phyloP scores from a whole-genome alignment of 176 grass and related monocot genomes.

The Eragrostis nindensis region DNA sequence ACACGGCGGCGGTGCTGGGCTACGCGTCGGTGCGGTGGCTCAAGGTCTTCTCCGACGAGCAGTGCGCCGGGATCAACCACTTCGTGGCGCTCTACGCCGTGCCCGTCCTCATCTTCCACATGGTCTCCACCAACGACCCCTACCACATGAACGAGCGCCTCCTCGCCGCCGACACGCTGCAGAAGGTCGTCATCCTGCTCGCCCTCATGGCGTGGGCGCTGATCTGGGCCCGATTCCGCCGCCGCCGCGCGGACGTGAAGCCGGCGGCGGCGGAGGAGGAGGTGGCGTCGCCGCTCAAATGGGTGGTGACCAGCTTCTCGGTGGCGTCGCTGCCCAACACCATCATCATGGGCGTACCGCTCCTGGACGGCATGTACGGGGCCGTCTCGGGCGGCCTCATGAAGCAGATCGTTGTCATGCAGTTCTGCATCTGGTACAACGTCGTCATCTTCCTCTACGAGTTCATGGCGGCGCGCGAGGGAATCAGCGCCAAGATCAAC shows the following conservation, averaged over 20 bases:
- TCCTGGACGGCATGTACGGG: constrained; percentile 87
- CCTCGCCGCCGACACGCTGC: constrained; percentile 78
- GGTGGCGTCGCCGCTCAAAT: constrained; percentile 42
- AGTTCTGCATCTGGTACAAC: constrained; percentile 91
- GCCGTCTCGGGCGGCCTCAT: constrained; percentile 49
- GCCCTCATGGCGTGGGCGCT: constrained; percentile 63
- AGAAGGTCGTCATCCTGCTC: constrained; percentile 65
- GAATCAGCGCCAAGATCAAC: constrained; percentile 33
- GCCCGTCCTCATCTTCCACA: constrained; percentile 77
- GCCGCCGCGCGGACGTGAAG: neutral
- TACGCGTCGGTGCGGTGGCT: constrained; percentile 69
- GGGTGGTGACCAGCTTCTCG: constrained; percentile 84
- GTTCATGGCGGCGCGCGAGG: constrained; percentile 68
- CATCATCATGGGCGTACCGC: constrained; percentile 88
- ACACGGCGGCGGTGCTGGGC: constrained; percentile 72
- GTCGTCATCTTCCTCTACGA: constrained; percentile 91
- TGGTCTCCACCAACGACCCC: constrained; percentile 79
- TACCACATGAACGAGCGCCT: constrained; percentile 74
- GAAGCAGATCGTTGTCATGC: constrained; percentile 89
- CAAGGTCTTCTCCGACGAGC: constrained; percentile 62
- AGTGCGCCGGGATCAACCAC: constrained; percentile 90
- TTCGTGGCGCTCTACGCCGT: constrained; percentile 76
- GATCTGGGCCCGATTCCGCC: constrained; percentile 27
- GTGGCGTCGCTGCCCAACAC: constrained; percentile 89
- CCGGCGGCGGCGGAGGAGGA: neutral